Evolutionary conservation across 2,329 filamentous ascomycete species (phyloP).

Genomic region (Beauveria caledonica): DNA sequence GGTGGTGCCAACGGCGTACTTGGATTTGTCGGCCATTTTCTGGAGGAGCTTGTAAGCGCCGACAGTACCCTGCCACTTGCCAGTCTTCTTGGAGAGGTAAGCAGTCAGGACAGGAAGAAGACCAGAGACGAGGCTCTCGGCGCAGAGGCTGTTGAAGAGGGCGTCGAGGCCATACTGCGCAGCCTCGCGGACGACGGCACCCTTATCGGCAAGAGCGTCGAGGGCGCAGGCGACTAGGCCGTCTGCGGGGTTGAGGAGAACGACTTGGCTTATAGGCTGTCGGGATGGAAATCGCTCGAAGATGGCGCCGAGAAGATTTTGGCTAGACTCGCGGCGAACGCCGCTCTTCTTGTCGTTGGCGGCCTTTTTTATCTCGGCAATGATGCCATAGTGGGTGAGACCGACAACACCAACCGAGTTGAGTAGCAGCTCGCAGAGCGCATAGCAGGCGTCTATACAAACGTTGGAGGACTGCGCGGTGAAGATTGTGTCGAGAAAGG

Average conservation of each 20-base stretch:
- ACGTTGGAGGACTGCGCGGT: slow-evolving; percentile 58
- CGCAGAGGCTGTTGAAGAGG: slow-evolving; percentile 67
- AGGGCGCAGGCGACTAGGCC: slow-evolving; percentile 65
- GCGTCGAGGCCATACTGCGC: slow-evolving; percentile 92
- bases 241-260: slow-evolving; percentile 75
- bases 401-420: slow-evolving; percentile 46
- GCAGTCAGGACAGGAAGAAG: slow-evolving; percentile 66
- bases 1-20: slow-evolving; percentile 68
- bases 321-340: slow-evolving; percentile 75
- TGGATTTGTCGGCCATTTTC: slow-evolving; percentile 90
- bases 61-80: slow-evolving; percentile 96
- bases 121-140: slow-evolving; percentile 76
- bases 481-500: slow-evolving; percentile 60
- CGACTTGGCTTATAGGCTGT: slow-evolving; percentile 69
- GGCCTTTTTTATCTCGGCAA: slow-evolving; percentile 58
- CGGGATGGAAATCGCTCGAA: slow-evolving; percentile 81
- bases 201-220: slow-evolving; percentile 86
- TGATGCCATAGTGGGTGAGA: slow-evolving; percentile 44
- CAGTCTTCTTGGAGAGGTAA: slow-evolving; percentile 76
- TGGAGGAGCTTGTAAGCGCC: slow-evolving; percentile 78
- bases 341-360: slow-evolving; percentile 91
- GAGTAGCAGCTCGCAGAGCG: slow-evolving; percentile 50
- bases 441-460: slow-evolving; percentile 57
- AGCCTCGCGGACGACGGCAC: slow-evolving; percentile 76
- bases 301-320: slow-evolving; percentile 88